Evolutionary conservation across 345 rosid genomes (phyloP).

Genomic region (Salix exigua): DNA sequence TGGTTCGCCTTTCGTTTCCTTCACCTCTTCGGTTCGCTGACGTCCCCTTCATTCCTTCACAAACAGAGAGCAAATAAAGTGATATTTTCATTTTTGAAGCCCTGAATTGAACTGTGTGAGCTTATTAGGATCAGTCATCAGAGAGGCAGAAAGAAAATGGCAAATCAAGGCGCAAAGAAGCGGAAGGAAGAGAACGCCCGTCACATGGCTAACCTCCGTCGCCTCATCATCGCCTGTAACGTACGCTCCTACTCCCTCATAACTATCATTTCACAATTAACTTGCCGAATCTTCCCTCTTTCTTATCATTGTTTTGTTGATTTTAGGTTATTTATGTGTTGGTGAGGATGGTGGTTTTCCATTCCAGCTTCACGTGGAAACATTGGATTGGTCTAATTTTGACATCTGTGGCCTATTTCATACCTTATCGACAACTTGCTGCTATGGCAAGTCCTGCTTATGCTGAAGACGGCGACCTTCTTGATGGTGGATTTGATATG

Average conservation of each 20-base stretch:
- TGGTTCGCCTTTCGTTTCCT: too few relatives aligned
- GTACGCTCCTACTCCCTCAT: slow-evolving; percentile 24
- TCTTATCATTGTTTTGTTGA: background rate
- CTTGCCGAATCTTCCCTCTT: background rate
- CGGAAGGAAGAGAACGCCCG: slow-evolving; percentile 80
- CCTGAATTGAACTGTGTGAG: too few relatives aligned
- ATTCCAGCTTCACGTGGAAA: slow-evolving; percentile 75
- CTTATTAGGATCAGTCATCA: background rate
- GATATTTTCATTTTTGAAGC: too few relatives aligned
- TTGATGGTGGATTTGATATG: slow-evolving; percentile 87
- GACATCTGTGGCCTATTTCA: slow-evolving; percentile 53
- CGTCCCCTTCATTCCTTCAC: too few relatives aligned
- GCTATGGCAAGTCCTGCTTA: slow-evolving; percentile 70
- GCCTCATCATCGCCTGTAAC: slow-evolving; percentile 66
- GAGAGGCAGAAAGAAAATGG: slow-evolving; percentile 36
- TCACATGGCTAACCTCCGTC: slow-evolving; percentile 65
- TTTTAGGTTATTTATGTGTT: slow-evolving; percentile 57
- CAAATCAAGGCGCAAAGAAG: slow-evolving; percentile 95
- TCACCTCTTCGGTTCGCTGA: too few relatives aligned
- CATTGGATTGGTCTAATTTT: slow-evolving; percentile 69
- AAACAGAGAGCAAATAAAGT: too few relatives aligned
- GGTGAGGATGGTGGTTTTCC: slow-evolving; percentile 60
- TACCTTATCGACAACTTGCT: slow-evolving; percentile 75
- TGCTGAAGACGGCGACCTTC: slow-evolving; percentile 68
- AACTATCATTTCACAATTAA: background rate